These are phyloP conservation scores for Pythium vanterpoolii DNA, from an alignment of 352 stramenopile species.

Conservation along the genomic window DNA sequence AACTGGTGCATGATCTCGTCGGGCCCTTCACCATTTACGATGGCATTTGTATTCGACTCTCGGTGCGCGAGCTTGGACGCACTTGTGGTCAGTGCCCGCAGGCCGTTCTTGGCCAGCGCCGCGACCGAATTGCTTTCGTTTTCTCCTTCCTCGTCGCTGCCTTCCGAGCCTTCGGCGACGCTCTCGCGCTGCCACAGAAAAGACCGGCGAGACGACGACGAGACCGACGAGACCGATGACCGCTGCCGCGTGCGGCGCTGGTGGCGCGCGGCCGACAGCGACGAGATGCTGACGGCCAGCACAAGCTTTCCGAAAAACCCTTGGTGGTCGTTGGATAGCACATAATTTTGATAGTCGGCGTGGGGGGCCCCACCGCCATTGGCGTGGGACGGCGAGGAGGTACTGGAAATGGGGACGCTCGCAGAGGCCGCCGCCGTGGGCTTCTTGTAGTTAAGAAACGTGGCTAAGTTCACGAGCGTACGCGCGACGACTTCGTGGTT, in stretches of 20 bases:
- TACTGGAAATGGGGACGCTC: constrained; percentile 13
- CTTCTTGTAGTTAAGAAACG: constrained; percentile 57
- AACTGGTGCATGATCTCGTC: constrained; percentile 89
- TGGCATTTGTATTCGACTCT: not conserved
- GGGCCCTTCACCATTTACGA: constrained; percentile 7
- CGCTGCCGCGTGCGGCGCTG: constrained; percentile 31
- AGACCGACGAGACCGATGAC: constrained; percentile 23
- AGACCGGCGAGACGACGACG: constrained; percentile 10
- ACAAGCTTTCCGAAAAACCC: constrained; percentile 83
- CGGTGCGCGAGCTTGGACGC: not conserved
- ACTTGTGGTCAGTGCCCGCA: constrained; percentile 19
- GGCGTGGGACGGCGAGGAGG: constrained; percentile 16
- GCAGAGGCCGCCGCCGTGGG: constrained; percentile 13
- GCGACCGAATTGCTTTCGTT: constrained; percentile 20
- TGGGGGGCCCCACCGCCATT: not conserved
- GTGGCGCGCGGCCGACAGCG: constrained; percentile 43
- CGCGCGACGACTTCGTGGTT: constrained; percentile 78
- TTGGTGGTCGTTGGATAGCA: constrained; percentile 79
- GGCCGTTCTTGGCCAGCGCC: constrained; percentile 18
- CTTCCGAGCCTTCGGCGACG: constrained; percentile 3
- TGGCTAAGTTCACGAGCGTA: constrained; percentile 80
- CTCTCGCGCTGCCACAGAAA: constrained; percentile 22
- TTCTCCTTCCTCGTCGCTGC: constrained; percentile 14
- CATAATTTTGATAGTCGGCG: constrained; percentile 51
- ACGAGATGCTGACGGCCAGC: constrained; percentile 61